Evolutionary conservation across 352 stramenopile genomes (phyloP), one percentile per base, ranked within the genome.

Genomic region (Globisporangium emineosum): DNA sequence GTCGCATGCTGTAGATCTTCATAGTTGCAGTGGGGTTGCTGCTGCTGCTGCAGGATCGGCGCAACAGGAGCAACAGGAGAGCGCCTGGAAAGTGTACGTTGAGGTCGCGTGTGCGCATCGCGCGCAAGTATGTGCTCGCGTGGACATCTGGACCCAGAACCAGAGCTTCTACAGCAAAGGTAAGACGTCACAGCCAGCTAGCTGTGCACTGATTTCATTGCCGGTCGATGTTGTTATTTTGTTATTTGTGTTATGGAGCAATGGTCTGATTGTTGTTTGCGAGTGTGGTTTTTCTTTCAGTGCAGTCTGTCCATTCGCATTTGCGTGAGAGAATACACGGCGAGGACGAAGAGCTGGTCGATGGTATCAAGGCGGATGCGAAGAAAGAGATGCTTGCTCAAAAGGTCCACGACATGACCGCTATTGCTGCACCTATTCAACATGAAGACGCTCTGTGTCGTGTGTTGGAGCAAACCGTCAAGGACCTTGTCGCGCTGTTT

Each of bases 241-340:
- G 43, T 12, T 50, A 25, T 43, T 52, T 3, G 12, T n/a, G 29
- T 23, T 25, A 21, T 19, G 40, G 15, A 47, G n/a, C 10, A 30
- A 27, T 17, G 19, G 23, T 53, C 47, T 32, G 10, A 53, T 29
- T 17, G 23, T 32, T 25, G 47, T 32, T 17, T 53, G 47, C 17
- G 47, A 29, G 21, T 53, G 37, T 27, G 13, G 12, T 27, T 35
- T 60, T 32, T 59, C 17, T 68, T 56, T 70, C 45, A 83, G 75
- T 83, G 37, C 69, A 72, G 27, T 65, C 25, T 5, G 49, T 62
- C 10, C 65, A 42, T 60, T 68, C 66, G 32, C 76, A 74, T 61
- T 5, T 78, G 40, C 56, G 66, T 23, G 30, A 21, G 21, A 9
- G n/a, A 35, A 49, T 42, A 12, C 27, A 45, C 25, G 57, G 43